Base-by-base conservation (phyloP, 1,284 basidiomycete genomes). In the Gymnopus androsaceus region DNA sequence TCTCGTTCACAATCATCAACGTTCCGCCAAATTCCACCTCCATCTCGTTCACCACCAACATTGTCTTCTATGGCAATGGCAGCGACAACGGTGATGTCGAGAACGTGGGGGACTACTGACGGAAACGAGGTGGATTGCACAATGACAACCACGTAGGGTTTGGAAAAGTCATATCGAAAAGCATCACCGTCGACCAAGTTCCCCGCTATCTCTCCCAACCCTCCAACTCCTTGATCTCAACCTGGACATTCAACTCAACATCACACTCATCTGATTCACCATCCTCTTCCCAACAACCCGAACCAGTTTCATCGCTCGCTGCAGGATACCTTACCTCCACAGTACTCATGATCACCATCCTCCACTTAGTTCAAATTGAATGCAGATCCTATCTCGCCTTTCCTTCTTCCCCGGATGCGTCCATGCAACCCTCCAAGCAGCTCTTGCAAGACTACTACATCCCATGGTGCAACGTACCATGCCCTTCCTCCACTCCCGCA, bases 351-450 rank as follows among this genome's bases (percentile, higher is more conserved):
- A n/a, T 55, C 12, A 33, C 27, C 6, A 27, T 34, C 6, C 19
- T 55, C 9, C 42, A 31, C 17, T 55, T 34, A 14, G 45, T 27
- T 34, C 38, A n/a, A 3, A 27, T 55, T 19, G 17, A 48, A 3
- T 27, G 40, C 12, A 17, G 19, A 28, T 14, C 17, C 11, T 48
- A 48, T 27, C 11, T 46, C 7, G 19, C 23, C 1, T 47, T 55
- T 46, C 53, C 3, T 25, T 48, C 30, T 55, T 23, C 9, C 19
- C 33, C 0, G 19, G 40, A 28, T n/a, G n/a, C n/a, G n/a, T n/a
- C n/a, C n/a, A n/a, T n/a, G n/a, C 88, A 87, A 61, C 83, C 88
- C 62, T 85, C 85, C 2, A 87, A 89, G 64, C 83, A 85, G 56
- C 66, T 88, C 14, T 71, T 74, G 41, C 81, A 84, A 63, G 36